Percentiles rank a stretch among this genome's conserved stretches.
Evolutionary conservation across 2,329 filamentous ascomycete species (phyloP).

Genomic region (Malbranchea cinnamomea): DNA sequence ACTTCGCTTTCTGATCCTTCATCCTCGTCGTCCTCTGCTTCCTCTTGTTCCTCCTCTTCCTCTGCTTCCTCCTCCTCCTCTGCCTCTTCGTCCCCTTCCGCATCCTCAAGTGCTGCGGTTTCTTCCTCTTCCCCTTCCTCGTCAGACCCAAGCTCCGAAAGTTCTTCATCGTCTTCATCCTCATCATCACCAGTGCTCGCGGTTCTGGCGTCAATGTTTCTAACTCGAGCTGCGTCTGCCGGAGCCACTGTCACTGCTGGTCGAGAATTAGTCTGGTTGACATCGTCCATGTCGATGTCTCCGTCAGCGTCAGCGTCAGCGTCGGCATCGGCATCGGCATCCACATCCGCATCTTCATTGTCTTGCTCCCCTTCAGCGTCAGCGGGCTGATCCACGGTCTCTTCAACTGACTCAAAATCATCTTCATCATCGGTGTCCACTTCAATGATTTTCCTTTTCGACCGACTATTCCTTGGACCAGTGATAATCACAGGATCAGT

Average conservation of each 20-base stretch:
- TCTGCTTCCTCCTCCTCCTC: slow-evolving; percentile 25
- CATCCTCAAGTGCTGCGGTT: slow-evolving; percentile 18
- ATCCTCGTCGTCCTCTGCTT: slow-evolving; percentile 27
- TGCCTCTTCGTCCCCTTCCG: slow-evolving; percentile 19
- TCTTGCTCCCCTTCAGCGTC: slow-evolving; percentile 31
- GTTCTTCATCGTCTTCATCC: slow-evolving; percentile 36
- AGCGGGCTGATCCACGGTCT: slow-evolving; percentile 34
- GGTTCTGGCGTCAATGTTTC: slow-evolving; percentile 33
- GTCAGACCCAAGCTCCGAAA: slow-evolving; percentile 31
- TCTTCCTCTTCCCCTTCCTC: slow-evolving; percentile 23
- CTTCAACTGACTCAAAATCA: slow-evolving; percentile 30
- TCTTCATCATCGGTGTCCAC: slow-evolving; percentile 34
- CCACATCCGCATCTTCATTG: slow-evolving; percentile 21
- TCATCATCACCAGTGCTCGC: slow-evolving; percentile 33
- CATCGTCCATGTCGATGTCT: slow-evolving; percentile 33
- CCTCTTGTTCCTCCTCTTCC: slow-evolving; percentile 25
- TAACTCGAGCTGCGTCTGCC: slow-evolving; percentile 21
- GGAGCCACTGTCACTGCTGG: slow-evolving; percentile 23
- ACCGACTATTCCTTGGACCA: slow-evolving; percentile 31
- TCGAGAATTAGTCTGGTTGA: slow-evolving; percentile 22
- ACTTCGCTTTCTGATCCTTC: slow-evolving; percentile 30
- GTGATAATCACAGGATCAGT: slow-evolving; percentile 31
- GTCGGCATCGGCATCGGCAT: slow-evolving; percentile 19
- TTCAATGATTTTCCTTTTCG: slow-evolving; percentile 30
- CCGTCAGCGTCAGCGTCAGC: slow-evolving; percentile 16